Evolutionary conservation across 441 rosid species (phyloP), one percentile per base, ranked within the genome.

Genomic region (Erysimum pusillum): DNA sequence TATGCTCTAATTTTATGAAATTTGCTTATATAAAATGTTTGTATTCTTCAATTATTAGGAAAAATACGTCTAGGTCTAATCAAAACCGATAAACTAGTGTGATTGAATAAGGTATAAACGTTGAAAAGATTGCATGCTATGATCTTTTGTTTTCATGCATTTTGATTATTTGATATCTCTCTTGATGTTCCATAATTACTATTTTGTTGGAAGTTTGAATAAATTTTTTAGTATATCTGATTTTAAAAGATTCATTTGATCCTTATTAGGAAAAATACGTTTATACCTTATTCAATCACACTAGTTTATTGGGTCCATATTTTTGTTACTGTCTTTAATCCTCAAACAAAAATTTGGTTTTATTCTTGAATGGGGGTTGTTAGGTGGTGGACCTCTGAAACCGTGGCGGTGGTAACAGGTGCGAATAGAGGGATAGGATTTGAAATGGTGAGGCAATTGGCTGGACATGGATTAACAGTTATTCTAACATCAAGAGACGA

Each of bases 351-450:
- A 7, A 56, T 22, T 46, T 53, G 22, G 6, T 46, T 25, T 45
- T 4, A 5, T 9, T 6, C 6, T 10, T 20, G 28, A 11, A 25
- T 39, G 31, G 11, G 42, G 28, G 51, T 68, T 73, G 42, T n/a
- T 57, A 94, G 97, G 84, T 95, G 99, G 99, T 95, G 99, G 99
- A 88, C 99, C 0, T 36, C 79, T 48, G 91, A 90, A 71, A 95
- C 96, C 5, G 79, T 95, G 71, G 97, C 97, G 12, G 96, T 95
- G 54, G 97, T 95, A 62, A 95, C 97, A 1, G 99, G 99, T 35
- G 89, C 92, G 1, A 95, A 91, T 36, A 85, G 97, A 83, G 99
- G 98, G 18, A 91, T 95, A 42, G 99, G 99, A 8, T 95, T 92
- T 70, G 99, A 95, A 82, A 88, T 88, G 73, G 94, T 82, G n/a